A percentile compares a stretch with the other conserved stretches of the same genome.
Evolutionary conservation across 2,329 filamentous ascomycete species (phyloP).

Genomic region (Bipolaris sorokiniana): DNA sequence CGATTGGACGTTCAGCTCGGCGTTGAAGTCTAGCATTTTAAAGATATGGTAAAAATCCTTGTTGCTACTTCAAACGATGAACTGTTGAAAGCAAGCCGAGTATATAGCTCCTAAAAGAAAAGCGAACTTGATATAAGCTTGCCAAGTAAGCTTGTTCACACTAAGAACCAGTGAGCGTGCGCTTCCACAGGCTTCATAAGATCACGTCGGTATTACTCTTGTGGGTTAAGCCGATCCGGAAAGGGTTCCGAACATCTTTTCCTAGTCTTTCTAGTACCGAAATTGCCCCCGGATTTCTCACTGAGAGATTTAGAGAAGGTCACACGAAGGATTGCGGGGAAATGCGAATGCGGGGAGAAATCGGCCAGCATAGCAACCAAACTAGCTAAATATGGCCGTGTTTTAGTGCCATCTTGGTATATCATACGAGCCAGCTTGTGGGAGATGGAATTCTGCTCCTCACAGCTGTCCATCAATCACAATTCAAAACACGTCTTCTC

Average conservation of each 20-base stretch:
- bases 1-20: neutral
- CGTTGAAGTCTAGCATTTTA: neutral
- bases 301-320: neutral
- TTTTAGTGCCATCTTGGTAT: neutral
- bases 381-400: neutral
- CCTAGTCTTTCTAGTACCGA: neutral
- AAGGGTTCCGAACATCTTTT: neutral
- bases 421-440: neutral
- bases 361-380: neutral
- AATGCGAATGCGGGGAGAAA: neutral
- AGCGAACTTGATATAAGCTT: neutral
- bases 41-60: neutral
- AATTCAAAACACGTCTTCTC: neutral
- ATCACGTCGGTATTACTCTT: neutral
- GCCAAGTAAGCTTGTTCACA: neutral
- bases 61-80: neutral
- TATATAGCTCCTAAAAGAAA: neutral
- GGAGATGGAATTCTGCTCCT: neutral
- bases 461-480: neutral
- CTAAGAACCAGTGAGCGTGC: neutral
- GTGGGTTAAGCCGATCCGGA: neutral
- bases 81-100: neutral
- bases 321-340: neutral
- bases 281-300: neutral
- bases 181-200: neutral